These are phyloP conservation scores for Psilocybe subaeruginosa DNA, from an alignment of 768 basidiomycete genomes.

Conservation along the genomic window DNA sequence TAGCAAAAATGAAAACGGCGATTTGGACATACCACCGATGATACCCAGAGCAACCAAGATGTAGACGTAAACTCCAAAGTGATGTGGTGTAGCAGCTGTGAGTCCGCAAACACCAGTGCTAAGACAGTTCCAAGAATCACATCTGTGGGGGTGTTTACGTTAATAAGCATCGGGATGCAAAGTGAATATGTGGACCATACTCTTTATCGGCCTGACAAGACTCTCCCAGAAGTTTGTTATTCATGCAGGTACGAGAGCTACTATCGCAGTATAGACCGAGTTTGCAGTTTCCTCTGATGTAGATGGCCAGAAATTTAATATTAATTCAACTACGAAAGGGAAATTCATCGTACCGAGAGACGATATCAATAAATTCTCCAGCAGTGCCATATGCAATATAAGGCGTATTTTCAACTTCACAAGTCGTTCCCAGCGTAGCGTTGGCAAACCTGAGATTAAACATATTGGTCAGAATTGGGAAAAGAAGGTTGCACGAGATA, in stretches of 20 bases:
- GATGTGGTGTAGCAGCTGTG: slow-evolving; percentile 59
- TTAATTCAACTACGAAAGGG: background rate
- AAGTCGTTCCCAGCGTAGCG: slow-evolving; percentile 61
- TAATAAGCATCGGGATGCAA: background rate
- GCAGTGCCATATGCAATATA: slow-evolving; percentile 70
- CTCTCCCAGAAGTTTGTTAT: slow-evolving; percentile 57
- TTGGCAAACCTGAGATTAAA: slow-evolving; percentile 69
- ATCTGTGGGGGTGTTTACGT: slow-evolving; percentile 43
- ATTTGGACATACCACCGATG: slow-evolving; percentile 58
- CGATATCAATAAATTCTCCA: slow-evolving; percentile 73
- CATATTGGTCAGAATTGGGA: background rate
- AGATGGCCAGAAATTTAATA: background rate
- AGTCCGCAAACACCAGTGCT: slow-evolving; percentile 62
- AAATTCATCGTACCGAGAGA: slow-evolving; percentile 64
- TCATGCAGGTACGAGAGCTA: slow-evolving; percentile 54
- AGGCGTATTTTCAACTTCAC: slow-evolving; percentile 77
- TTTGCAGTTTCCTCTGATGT: slow-evolving; percentile 68
- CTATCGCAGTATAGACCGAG: slow-evolving; percentile 80
- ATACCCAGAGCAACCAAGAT: slow-evolving; percentile 71
- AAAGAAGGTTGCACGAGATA: background rate
- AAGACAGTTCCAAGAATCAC: slow-evolving; percentile 76
- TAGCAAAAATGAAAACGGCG: background rate
- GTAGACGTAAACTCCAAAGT: slow-evolving; percentile 73
- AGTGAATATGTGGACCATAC: slow-evolving; percentile 29
- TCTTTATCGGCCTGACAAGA: slow-evolving; percentile 59